Percentiles rank a stretch among this genome's conserved stretches.
Evolutionary conservation across 345 rosid species (phyloP).

Genomic region (Corchorus olitorius): DNA sequence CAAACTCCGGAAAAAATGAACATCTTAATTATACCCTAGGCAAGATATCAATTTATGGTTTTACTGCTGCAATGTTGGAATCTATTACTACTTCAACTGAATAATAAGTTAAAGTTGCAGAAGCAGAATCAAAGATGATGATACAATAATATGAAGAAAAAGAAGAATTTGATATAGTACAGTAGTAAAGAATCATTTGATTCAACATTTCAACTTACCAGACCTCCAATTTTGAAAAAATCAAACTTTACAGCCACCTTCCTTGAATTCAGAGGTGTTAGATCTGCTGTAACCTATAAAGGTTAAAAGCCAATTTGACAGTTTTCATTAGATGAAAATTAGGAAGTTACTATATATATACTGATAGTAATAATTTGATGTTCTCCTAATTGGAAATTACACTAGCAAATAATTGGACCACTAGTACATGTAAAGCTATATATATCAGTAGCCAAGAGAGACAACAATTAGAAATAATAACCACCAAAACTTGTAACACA

Average conservation of each 20-base stretch:
- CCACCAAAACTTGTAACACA: not conserved
- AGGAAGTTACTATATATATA: not conserved
- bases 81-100: not conserved
- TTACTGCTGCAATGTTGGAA: not conserved
- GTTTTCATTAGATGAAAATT: not conserved
- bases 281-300: conserved; percentile 80
- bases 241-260: conserved; percentile 89
- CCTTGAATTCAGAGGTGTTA: conserved; percentile 69
- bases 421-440: not conserved
- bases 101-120: not conserved
- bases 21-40: not conserved
- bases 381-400: not conserved
- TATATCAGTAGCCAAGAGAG: not conserved
- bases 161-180: not conserved
- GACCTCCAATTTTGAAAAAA: conserved; percentile 68
- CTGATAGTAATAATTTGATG: not conserved
- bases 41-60: not conserved
- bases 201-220: conserved; percentile 60
- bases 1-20: not conserved
- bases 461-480: not conserved
- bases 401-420: not conserved
- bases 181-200: not conserved
- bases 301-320: conserved; percentile 16
- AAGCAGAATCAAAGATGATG: not conserved
- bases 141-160: not conserved